Percentiles rank a stretch among this genome's conserved stretches.
Conservation (phyloP, 148 eudicot genomes). For the Pouteria glomerata region DNA sequence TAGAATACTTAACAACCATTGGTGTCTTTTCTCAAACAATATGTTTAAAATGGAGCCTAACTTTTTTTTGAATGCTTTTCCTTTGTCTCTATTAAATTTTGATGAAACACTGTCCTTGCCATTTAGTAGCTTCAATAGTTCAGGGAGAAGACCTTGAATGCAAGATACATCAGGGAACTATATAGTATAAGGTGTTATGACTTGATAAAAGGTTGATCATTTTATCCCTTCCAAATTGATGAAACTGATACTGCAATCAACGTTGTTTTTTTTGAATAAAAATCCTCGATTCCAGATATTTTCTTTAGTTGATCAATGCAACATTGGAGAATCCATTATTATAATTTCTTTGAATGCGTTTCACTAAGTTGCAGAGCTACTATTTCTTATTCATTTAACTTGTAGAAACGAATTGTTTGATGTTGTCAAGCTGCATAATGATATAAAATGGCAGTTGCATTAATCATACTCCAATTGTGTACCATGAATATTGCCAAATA, state of each 20-base stretch:
- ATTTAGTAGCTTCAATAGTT: constrained; percentile 3
- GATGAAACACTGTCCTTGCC: neutral
- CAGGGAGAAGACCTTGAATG: neutral
- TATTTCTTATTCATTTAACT: neutral
- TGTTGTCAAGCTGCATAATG: neutral
- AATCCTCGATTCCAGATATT: neutral
- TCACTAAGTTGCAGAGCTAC: neutral
- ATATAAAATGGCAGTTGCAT: neutral
- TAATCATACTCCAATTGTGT: neutral
- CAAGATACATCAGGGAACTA: neutral
- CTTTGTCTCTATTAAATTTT: neutral
- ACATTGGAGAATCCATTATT: neutral
- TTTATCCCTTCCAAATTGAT: neutral
- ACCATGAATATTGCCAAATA: neutral
- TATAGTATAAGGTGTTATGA: neutral
- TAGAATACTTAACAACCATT: neutral
- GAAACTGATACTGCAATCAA: neutral
- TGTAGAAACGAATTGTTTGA: neutral
- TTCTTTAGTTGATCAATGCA: neutral
- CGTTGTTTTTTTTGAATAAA: neutral
- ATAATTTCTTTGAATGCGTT: too few species aligned
- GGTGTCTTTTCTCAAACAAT: neutral
- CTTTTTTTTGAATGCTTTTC: too few species aligned
- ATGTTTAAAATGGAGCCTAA: neutral
- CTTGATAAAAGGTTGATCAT: neutral